A percentile compares a stretch with the other conserved stretches of the same genome.
Evolutionary conservation across 1,139 yeast species (phyloP).

Genomic region (Kodamaea derodonti): DNA sequence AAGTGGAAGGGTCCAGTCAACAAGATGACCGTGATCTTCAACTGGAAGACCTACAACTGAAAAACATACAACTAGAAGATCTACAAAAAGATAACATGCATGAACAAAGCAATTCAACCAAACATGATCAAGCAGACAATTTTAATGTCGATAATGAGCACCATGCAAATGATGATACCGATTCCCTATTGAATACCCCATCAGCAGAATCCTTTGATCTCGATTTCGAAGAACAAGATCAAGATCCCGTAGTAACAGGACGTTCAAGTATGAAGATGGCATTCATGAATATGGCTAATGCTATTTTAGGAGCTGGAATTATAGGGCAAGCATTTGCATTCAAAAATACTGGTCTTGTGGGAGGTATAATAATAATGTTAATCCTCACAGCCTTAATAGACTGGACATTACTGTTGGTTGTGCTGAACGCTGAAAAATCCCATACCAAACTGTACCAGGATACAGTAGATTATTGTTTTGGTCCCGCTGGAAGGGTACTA

Average conservation of each 20-base stretch:
- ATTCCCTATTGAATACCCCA: constrained; percentile 1
- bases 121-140: neutral
- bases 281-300: constrained; percentile 95
- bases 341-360: constrained; percentile 70
- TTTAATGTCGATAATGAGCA: neutral
- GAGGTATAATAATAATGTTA: constrained; percentile 63
- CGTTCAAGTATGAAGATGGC: constrained; percentile 73
- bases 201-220: constrained; percentile 5
- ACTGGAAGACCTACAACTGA: too few species aligned
- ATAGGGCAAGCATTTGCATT: constrained; percentile 93
- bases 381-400: constrained; percentile 70
- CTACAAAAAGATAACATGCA: neutral
- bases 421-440: constrained; percentile 75
- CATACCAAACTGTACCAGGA: constrained; percentile 82
- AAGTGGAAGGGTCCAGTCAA: constrained; percentile 1
- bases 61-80: neutral
- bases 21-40: too few species aligned
- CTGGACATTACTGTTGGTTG: constrained; percentile 79
- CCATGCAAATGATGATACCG: neutral
- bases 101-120: too few species aligned
- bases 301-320: constrained; percentile 90
- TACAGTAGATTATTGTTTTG: constrained; percentile 78
- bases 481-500: constrained; percentile 62
- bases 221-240: constrained; percentile 19
- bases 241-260: constrained; percentile 10